These are phyloP conservation scores for Aegilops sharonensis DNA, from an alignment of 176 grass and related monocot genomes.

Conservation along the genomic window DNA sequence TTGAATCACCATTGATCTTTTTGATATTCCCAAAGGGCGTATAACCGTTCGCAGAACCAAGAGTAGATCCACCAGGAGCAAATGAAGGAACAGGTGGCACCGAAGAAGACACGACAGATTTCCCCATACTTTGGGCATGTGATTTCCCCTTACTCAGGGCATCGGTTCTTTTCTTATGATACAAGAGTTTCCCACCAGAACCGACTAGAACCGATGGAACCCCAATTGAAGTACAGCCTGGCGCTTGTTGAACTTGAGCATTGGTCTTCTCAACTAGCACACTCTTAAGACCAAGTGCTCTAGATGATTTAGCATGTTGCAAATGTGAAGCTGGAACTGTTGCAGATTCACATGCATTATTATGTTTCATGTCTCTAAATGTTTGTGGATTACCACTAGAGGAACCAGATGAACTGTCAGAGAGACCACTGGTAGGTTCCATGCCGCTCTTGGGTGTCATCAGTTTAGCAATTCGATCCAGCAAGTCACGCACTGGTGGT, in stretches of 20 bases:
- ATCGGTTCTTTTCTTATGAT: constrained; percentile 23
- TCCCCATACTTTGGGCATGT: constrained; percentile 25
- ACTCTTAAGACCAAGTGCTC: constrained; percentile 29
- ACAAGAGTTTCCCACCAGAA: constrained; percentile 25
- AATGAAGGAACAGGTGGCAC: not conserved
- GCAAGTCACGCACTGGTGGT: constrained; percentile 42
- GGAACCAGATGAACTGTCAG: constrained; percentile 30
- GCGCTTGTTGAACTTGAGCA: constrained; percentile 20
- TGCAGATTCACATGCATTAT: not conserved
- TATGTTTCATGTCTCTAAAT: not conserved
- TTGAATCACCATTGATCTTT: not conserved
- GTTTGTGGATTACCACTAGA: not conserved
- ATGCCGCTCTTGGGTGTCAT: constrained; percentile 29
- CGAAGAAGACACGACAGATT: constrained; percentile 32
- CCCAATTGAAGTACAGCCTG: not conserved
- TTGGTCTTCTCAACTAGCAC: constrained; percentile 8
- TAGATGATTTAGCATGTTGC: constrained; percentile 16
- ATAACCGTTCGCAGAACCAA: not conserved
- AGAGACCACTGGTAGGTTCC: constrained; percentile 28
- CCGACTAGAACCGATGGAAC: constrained; percentile 14
- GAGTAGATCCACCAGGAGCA: constrained; percentile 1
- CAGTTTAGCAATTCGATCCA: constrained; percentile 40
- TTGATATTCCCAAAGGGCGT: not conserved
- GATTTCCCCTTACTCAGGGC: constrained; percentile 31
- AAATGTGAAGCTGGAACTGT: constrained; percentile 22